Evolutionary conservation across 75 land plant species (phyloP).

Genomic region (Cupressus sempervirens): DNA sequence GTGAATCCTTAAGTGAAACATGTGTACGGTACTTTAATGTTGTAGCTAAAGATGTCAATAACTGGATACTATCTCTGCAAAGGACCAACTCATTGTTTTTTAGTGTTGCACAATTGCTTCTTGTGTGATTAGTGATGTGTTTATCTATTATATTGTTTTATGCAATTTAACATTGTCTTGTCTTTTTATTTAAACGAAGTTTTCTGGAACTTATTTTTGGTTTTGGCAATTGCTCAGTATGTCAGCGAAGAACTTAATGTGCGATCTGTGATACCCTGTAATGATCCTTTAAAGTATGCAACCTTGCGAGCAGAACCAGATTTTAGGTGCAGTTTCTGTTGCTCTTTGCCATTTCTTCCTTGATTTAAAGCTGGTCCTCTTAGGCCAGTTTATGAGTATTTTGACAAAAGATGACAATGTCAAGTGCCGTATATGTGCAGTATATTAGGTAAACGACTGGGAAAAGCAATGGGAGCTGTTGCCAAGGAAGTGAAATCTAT

Average conservation of each 20-base stretch:
- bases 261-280: conserved; percentile 63
- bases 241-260: conserved; percentile 92
- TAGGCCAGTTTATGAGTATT: background rate
- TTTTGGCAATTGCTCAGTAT: conserved; percentile 41
- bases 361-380: background rate
- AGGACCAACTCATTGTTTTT: background rate
- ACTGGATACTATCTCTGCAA: background rate
- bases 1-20: background rate
- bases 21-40: background rate
- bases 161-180: background rate
- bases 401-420: background rate
- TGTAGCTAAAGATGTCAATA: background rate
- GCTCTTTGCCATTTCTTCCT: background rate
- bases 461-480: conserved; percentile 88
- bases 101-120: background rate
- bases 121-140: background rate
- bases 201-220: background rate
- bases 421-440: conserved; percentile 27
- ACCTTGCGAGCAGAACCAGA: conserved; percentile 92
- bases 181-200: background rate
- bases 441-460: conserved; percentile 80
- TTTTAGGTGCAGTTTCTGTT: conserved; percentile 54
- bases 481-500: conserved; percentile 81
- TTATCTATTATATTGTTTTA: background rate
- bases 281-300: conserved; percentile 81